phyloP scores from a whole-genome alignment of 2,329 filamentous ascomycete species.

The Pezicula radicicola region DNA sequence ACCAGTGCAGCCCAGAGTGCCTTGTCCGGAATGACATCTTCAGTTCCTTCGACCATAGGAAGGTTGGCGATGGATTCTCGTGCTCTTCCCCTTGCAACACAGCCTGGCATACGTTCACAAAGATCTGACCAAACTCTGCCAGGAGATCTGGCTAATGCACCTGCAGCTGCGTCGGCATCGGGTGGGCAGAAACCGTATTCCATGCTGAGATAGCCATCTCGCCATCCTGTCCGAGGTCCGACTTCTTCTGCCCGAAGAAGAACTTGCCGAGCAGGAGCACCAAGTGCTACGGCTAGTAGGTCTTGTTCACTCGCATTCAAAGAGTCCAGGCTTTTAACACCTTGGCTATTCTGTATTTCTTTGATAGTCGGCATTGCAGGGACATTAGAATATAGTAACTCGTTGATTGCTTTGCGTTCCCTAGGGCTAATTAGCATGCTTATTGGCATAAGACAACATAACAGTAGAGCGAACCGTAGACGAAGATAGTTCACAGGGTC shows the following conservation, averaged over 20 bases:
- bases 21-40: slow-evolving; percentile 46
- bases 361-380: slow-evolving; percentile 35
- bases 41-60: slow-evolving; percentile 45
- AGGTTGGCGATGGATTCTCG: slow-evolving; percentile 46
- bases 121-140: slow-evolving; percentile 53
- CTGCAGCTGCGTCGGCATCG: slow-evolving; percentile 46
- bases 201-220: slow-evolving; percentile 48
- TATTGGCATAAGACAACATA: not conserved
- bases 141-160: slow-evolving; percentile 42
- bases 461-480: slow-evolving; percentile 29
- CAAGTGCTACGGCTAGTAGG: slow-evolving; percentile 48
- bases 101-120: slow-evolving; percentile 51
- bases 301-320: slow-evolving; percentile 46
- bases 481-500: slow-evolving; percentile 44
- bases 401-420: slow-evolving; percentile 36
- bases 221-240: slow-evolving; percentile 48
- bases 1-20: slow-evolving; percentile 52
- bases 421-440: slow-evolving; percentile 17
- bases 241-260: slow-evolving; percentile 50
- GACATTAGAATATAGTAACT: slow-evolving; percentile 20
- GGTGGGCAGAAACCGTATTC: slow-evolving; percentile 50
- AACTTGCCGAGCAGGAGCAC: slow-evolving; percentile 51
- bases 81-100: slow-evolving; percentile 46
- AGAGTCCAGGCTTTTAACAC: slow-evolving; percentile 43
- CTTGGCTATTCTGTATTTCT: slow-evolving; percentile 41